Base-by-base conservation (phyloP, 192 early-diverging fungal species). In the Hyaloraphidium curvatum region DNA sequence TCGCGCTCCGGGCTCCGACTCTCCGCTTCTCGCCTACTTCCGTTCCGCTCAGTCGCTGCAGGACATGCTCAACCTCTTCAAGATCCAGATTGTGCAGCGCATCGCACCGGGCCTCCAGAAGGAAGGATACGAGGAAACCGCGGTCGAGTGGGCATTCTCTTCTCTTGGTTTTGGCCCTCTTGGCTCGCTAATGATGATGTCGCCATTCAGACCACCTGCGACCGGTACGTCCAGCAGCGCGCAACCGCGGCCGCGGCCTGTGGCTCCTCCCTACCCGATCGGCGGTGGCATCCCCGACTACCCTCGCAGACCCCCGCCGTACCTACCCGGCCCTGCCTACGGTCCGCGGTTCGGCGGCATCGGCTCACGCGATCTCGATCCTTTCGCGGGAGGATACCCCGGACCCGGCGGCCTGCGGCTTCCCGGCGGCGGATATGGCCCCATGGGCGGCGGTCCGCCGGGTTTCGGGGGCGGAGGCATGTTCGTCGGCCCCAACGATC, bases 401-500 rank as follows among this genome's bases (percentile, higher is more conserved):
- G 62, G 59, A 30, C 66, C 72, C 3, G 68, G 68, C 16, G 52
- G 31, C 30, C 25, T 14, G 2, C 13, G 37, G 17, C 33, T 19
- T 41, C 53, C 63, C 13, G 55, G 54, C 28, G 62, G 61, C 16
- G 19, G 33, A 22, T 41, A 43, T 19, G 71, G 65, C 7, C 55
- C 51, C 28, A 56, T 57, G 7, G 68, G 70, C 31, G 67, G 66
- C 0, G 64, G 58, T 9, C 16, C 43, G 0, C 55, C 57, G 26
- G 63, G 58, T 9, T 23, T 59, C 25, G 39, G 54, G 17, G 84
- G 80, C 3, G 83, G 79, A 27, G 85, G 91, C 25, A 90, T 90
- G 85, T 61, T 74, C 64, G 81, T 91, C 7, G 88, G 86, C 13
- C 88, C 88, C 5, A 73, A 73, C 51, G 88, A 95, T 70, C 86